These are phyloP conservation scores for Pythium vanterpoolii DNA, from an alignment of 352 stramenopile genomes.

Conservation along the genomic window DNA sequence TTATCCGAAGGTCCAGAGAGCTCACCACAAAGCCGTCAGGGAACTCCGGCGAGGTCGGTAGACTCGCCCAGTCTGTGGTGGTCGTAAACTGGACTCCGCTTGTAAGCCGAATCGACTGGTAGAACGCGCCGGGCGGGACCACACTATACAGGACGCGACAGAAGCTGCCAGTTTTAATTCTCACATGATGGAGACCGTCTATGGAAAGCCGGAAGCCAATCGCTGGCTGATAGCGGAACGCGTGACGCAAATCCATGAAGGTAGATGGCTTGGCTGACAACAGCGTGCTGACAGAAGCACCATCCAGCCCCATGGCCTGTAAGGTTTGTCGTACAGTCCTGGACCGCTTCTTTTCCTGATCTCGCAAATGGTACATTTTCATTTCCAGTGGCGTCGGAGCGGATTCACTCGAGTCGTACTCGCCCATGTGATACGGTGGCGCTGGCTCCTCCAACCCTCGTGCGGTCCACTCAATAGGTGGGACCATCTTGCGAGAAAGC, in stretches of 20 bases:
- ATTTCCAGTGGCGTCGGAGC: conserved; percentile 48
- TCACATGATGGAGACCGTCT: conserved; percentile 66
- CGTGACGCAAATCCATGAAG: conserved; percentile 42
- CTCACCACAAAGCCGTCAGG: conserved; percentile 45
- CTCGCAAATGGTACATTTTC: conserved; percentile 55
- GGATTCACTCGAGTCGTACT: conserved; percentile 52
- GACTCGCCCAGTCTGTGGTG: conserved; percentile 56
- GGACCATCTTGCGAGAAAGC: conserved; percentile 50
- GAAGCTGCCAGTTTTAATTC: conserved; percentile 38
- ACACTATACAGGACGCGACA: conserved; percentile 60
- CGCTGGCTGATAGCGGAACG: conserved; percentile 46
- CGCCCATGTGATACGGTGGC: conserved; percentile 41
- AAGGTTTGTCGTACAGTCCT: conserved; percentile 11
- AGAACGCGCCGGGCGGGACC: conserved; percentile 55
- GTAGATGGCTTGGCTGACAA: conserved; percentile 39
- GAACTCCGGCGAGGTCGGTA: conserved; percentile 53
- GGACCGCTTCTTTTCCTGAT: not conserved
- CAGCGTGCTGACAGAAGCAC: not conserved
- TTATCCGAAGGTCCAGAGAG: not conserved
- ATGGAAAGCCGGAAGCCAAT: conserved; percentile 69
- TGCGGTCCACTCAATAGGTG: conserved; percentile 43
- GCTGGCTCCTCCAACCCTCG: conserved; percentile 39
- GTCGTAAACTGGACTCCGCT: conserved; percentile 58
- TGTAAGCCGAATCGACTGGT: conserved; percentile 51
- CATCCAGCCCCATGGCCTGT: not conserved